These are phyloP conservation scores for Botrytis fragariae DNA, from an alignment of 2,329 filamentous ascomycete species.

Conservation along the genomic window DNA sequence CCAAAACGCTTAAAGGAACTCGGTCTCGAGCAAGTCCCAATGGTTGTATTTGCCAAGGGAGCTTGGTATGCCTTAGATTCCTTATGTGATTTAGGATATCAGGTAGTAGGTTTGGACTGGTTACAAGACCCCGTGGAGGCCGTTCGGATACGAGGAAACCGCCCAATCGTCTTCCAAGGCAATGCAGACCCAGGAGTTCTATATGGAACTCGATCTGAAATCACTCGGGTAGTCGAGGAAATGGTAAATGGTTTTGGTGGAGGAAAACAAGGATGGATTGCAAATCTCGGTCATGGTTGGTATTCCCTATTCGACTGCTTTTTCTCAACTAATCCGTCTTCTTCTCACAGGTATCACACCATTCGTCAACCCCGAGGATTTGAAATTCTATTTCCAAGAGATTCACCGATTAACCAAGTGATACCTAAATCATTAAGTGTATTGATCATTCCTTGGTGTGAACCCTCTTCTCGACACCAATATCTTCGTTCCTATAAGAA, in stretches of 20 bases:
- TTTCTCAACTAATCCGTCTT: conserved; percentile 26
- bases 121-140: conserved; percentile 84
- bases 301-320: conserved; percentile 23
- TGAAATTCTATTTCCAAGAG: conserved; percentile 93
- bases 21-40: conserved; percentile 77
- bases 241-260: conserved; percentile 84
- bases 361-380: conserved; percentile 86
- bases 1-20: conserved; percentile 72
- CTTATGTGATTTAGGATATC: conserved; percentile 83
- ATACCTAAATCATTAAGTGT: not conserved
- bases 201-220: conserved; percentile 79
- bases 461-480: conserved; percentile 48
- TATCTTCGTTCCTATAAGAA: conserved; percentile 55
- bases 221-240: conserved; percentile 75
- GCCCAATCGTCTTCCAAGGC: conserved; percentile 79
- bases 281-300: conserved; percentile 91
- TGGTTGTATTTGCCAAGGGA: conserved; percentile 98
- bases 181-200: conserved; percentile 94
- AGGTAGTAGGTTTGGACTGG: conserved; percentile 95
- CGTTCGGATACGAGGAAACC: conserved; percentile 71
- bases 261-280: conserved; percentile 90
- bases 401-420: conserved; percentile 65
- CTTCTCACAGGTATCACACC: conserved; percentile 74
- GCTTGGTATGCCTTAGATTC: conserved; percentile 93
- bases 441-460: conserved; percentile 40